These are phyloP conservation scores for Phytophthora megakarya DNA, from an alignment of 352 stramenopile genomes.

Conservation along the genomic window DNA sequence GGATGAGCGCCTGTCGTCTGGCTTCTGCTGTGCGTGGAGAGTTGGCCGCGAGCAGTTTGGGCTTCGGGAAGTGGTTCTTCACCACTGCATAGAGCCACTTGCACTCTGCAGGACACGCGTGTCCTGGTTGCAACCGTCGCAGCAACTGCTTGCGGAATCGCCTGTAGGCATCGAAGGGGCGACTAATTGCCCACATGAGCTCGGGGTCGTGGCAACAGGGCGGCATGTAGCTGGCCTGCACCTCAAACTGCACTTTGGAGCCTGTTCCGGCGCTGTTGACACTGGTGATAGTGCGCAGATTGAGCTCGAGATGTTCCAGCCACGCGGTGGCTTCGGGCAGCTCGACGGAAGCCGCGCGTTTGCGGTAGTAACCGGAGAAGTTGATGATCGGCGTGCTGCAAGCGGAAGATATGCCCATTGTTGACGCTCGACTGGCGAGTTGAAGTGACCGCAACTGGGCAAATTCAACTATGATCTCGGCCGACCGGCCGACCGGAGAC, in stretches of 20 bases:
- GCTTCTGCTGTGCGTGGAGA: slow-evolving; percentile 32
- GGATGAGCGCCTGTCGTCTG: slow-evolving; percentile 32
- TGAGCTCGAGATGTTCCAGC: slow-evolving; percentile 37
- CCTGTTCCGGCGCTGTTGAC: not conserved
- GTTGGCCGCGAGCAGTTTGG: slow-evolving; percentile 33
- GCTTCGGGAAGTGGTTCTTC: slow-evolving; percentile 45
- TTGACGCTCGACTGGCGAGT: slow-evolving; percentile 5
- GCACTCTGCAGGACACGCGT: slow-evolving; percentile 40
- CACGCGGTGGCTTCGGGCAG: slow-evolving; percentile 37
- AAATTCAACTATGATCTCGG: slow-evolving; percentile 17
- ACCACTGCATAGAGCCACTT: slow-evolving; percentile 43
- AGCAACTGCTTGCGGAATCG: slow-evolving; percentile 47
- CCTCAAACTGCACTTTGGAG: slow-evolving; percentile 29
- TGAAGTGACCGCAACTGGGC: slow-evolving; percentile 2
- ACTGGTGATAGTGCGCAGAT: slow-evolving; percentile 19
- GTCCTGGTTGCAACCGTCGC: slow-evolving; percentile 21
- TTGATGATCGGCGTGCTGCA: slow-evolving; percentile 37
- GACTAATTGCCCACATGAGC: slow-evolving; percentile 35
- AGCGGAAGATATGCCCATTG: slow-evolving; percentile 30
- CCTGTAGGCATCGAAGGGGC: slow-evolving; percentile 48
- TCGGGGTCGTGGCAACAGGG: slow-evolving; percentile 21
- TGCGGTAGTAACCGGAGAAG: slow-evolving; percentile 37
- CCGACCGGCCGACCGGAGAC: slow-evolving; percentile 15
- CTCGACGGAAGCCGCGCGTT: slow-evolving; percentile 36
- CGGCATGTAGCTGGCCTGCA: slow-evolving; percentile 33